phyloP scores from a whole-genome alignment of 108 stramenopile species.

The Fragilariopsis cylindrus region DNA sequence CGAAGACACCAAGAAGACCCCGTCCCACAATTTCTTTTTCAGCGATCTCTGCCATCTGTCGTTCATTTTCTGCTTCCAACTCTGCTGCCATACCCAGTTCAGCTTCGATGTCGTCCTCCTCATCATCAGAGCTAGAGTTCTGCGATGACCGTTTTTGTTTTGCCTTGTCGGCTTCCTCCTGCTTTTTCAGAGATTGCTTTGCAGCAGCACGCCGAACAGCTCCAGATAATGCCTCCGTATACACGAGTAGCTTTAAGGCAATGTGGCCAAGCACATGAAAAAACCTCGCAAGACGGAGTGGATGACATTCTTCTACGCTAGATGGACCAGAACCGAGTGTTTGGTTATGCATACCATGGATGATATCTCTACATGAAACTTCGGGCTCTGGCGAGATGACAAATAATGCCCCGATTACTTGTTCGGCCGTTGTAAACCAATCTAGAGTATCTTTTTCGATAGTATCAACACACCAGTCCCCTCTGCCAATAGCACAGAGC shows the following conservation, averaged over 20 bases:
- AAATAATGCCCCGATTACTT: constrained; percentile 83
- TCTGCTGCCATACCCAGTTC: constrained; percentile 84
- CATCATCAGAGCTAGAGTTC: constrained; percentile 17
- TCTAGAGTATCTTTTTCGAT: constrained; percentile 61
- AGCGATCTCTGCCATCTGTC: constrained; percentile 78
- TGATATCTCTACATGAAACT: constrained; percentile 65
- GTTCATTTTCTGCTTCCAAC: constrained; percentile 85
- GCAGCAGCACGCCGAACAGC: constrained; percentile 80
- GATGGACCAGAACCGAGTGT: constrained; percentile 33
- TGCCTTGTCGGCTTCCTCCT: constrained; percentile 74
- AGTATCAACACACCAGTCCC: constrained; percentile 84
- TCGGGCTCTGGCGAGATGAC: constrained; percentile 80
- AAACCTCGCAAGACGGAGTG: constrained; percentile 86
- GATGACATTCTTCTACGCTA: constrained; percentile 46
- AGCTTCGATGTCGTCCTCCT: constrained; percentile 82
- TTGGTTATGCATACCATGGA: constrained; percentile 63
- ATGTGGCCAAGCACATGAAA: constrained; percentile 95
- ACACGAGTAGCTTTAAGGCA: constrained; percentile 90
- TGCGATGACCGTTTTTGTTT: not conserved
- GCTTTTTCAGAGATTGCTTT: constrained; percentile 68
- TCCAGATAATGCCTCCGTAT: constrained; percentile 85
- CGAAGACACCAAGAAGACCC: constrained; percentile 84
- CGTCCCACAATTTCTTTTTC: constrained; percentile 90
- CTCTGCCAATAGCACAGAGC: constrained; percentile 72
- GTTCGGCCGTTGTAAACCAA: constrained; percentile 92